Evolutionary conservation across 257 asterid genomes (phyloP).

Genomic region (Penstemon barbatus): DNA sequence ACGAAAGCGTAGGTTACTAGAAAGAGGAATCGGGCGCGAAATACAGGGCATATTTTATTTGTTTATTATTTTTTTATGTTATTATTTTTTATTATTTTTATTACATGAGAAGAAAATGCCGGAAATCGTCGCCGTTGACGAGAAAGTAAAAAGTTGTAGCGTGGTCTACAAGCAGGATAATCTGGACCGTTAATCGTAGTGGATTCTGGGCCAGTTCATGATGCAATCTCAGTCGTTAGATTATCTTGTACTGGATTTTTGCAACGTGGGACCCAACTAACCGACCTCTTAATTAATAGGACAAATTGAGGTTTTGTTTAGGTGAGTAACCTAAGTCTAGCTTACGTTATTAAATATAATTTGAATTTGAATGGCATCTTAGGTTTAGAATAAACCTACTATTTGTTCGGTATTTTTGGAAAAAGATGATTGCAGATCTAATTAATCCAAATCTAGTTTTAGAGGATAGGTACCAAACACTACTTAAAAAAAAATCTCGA

Average conservation of each 20-base stretch:
- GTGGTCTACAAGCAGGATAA: slow-evolving; percentile 46
- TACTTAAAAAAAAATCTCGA: no score
- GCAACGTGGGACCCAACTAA: slow-evolving; percentile 24
- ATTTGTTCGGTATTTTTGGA: no score
- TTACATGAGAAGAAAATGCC: slow-evolving; percentile 19
- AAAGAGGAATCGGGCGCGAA: slow-evolving; percentile 37
- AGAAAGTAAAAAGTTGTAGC: slow-evolving; percentile 33
- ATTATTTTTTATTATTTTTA: not conserved
- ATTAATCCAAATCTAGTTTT: no score
- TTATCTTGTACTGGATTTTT: slow-evolving; percentile 20
- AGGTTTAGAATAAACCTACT: no score
- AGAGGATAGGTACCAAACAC: no score
- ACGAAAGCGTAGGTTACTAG: slow-evolving; percentile 29
- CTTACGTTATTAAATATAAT: no score
- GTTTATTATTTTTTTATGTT: slow-evolving; percentile 4
- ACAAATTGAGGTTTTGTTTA: not conserved
- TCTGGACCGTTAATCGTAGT: slow-evolving; percentile 26
- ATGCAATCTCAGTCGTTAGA: slow-evolving; percentile 18
- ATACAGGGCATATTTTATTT: slow-evolving; percentile 32
- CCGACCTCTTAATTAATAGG: slow-evolving; percentile 24
- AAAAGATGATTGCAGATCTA: no score
- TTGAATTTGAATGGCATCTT: no score
- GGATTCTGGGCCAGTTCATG: not conserved
- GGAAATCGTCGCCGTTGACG: slow-evolving; percentile 50
- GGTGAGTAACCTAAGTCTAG: not conserved